A percentile compares a stretch with the other conserved stretches of the same genome.
Conservation (phyloP, 371 early-diverging fungal genomes). For the Mucor plumbeus region DNA sequence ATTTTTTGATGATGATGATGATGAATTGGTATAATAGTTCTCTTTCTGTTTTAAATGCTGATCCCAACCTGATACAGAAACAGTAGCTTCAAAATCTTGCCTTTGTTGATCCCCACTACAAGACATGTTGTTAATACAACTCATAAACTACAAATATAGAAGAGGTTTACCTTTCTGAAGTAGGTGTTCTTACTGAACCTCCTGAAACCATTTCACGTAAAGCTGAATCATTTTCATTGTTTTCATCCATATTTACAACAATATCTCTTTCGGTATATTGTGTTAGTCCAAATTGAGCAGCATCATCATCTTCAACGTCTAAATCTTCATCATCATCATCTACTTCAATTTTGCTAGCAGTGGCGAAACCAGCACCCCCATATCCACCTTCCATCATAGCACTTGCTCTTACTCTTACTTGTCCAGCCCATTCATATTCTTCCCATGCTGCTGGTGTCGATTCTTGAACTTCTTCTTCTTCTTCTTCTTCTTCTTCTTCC, state of each 20-base stretch:
- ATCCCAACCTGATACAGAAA: slow-evolving; percentile 41
- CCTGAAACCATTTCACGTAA: slow-evolving; percentile 56
- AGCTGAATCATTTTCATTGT: slow-evolving; percentile 57
- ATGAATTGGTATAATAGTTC: slow-evolving; percentile 11
- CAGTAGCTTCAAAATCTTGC: slow-evolving; percentile 46
- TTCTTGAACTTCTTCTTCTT: background rate
- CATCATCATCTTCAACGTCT: slow-evolving; percentile 82
- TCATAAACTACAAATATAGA: background rate
- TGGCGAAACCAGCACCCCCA: slow-evolving; percentile 62
- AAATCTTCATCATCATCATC: slow-evolving; percentile 79
- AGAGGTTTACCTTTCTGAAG: slow-evolving; percentile 6
- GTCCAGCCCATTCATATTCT: slow-evolving; percentile 88
- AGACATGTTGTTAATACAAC: background rate
- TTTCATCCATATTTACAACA: slow-evolving; percentile 50
- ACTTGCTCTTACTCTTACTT: slow-evolving; percentile 80
- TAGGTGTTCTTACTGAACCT: slow-evolving; percentile 27
- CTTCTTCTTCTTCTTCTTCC: slow-evolving; percentile 2
- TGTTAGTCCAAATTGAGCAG: slow-evolving; percentile 68
- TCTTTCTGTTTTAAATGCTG: slow-evolving; percentile 14
- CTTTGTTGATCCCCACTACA: slow-evolving; percentile 12
- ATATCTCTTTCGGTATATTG: slow-evolving; percentile 78
- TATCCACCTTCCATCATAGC: slow-evolving; percentile 86
- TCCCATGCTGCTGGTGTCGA: slow-evolving; percentile 53
- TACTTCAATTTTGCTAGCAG: slow-evolving; percentile 48
- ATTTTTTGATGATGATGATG: slow-evolving; percentile 48